A percentile compares a stretch with the other conserved stretches of the same genome.
phyloP scores from a whole-genome alignment of 257 asterid genomes.

The Anisodus acutangulus region DNA sequence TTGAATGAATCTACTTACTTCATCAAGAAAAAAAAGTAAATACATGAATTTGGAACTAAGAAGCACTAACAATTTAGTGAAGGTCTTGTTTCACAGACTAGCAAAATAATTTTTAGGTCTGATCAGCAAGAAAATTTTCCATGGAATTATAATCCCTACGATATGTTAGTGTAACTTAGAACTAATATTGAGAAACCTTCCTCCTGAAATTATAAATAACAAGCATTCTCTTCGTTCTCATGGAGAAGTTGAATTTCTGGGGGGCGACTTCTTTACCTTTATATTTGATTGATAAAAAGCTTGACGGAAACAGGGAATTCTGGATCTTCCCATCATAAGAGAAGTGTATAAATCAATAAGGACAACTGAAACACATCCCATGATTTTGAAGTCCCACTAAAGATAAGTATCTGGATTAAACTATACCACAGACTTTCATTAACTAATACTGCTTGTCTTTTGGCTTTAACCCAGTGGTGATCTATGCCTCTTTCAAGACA shows the following conservation, averaged over 20 bases:
- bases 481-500: not conserved
- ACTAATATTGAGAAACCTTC: not conserved
- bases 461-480: not conserved
- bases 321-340: not conserved
- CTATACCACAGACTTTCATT: not conserved
- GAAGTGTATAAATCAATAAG: not conserved
- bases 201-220: not conserved
- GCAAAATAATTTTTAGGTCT: not conserved
- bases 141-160: not conserved
- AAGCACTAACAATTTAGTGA: not conserved
- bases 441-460: constrained; percentile 13
- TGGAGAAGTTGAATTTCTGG: not conserved
- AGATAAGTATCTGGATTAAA: not conserved
- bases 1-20: too few relatives aligned
- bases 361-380: not conserved
- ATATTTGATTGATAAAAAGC: not conserved
- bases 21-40: too few relatives aligned
- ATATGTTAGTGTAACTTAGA: not conserved
- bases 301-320: not conserved
- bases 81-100: constrained; percentile 18
- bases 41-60: not conserved
- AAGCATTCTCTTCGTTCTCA: not conserved
- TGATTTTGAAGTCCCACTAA: not conserved
- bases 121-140: not conserved
- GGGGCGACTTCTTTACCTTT: not conserved